Evolutionary conservation across 129 eudicot genomes (phyloP).

Genomic region (Chrysanthemum lavandulifolium): DNA sequence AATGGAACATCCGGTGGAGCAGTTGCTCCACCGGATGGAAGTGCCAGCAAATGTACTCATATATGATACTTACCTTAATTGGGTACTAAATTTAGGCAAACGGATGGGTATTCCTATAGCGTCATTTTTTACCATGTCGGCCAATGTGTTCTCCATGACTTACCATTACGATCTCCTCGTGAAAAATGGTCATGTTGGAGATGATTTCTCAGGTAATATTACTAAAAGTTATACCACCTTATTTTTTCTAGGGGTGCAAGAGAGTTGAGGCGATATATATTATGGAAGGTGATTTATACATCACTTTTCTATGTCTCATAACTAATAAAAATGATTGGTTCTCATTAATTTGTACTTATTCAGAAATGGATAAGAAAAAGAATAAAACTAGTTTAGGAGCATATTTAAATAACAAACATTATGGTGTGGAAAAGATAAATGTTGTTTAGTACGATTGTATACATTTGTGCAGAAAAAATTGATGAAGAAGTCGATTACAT

Average conservation of each 20-base stretch:
- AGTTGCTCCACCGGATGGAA: slow-evolving; percentile 39
- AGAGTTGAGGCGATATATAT: no score
- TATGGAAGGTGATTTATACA: no score
- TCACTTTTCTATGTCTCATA: no score
- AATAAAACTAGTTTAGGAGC: no score
- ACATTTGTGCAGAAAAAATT: slow-evolving; percentile 33
- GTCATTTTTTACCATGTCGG: slow-evolving; percentile 55
- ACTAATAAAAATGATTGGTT: no score
- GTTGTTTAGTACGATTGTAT: no score
- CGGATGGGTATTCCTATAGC: slow-evolving; percentile 72
- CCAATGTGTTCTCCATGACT: slow-evolving; percentile 38
- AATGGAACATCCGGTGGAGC: slow-evolving; percentile 55
- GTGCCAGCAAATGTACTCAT: slow-evolving; percentile 33
- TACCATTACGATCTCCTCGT: slow-evolving; percentile 46
- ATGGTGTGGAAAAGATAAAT: no score
- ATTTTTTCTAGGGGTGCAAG: no score
- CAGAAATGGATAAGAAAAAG: no score
- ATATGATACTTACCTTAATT: slow-evolving; percentile 42
- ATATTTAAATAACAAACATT: no score
- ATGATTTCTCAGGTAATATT: slow-evolving; percentile 30
- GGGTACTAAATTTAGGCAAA: slow-evolving; percentile 45
- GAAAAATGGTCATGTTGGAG: slow-evolving; percentile 45
- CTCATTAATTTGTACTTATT: no score
- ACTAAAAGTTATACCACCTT: no score
- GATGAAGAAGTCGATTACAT: slow-evolving; percentile 49